phyloP scores from a whole-genome alignment of 2,329 filamentous ascomycete species.

The Aspergillus unguis region DNA sequence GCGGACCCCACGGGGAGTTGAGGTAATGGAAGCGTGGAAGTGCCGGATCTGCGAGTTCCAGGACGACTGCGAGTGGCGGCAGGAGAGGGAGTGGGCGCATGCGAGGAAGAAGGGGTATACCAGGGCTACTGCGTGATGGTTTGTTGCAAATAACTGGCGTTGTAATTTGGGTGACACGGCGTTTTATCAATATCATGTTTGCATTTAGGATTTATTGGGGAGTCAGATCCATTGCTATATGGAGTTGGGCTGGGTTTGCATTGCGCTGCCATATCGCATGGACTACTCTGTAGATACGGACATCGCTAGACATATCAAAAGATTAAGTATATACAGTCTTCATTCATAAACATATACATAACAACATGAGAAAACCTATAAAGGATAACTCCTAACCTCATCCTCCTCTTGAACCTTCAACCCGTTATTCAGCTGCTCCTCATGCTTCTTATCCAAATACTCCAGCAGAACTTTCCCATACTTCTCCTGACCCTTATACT shows the following conservation, averaged over 20 bases:
- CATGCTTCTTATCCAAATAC: conserved; percentile 71
- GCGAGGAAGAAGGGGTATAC: conserved; percentile 29
- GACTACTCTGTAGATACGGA: not conserved
- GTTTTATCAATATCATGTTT: not conserved
- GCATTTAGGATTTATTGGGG: not conserved
- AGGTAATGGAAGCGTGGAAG: conserved; percentile 82
- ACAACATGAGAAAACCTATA: conserved; percentile 22
- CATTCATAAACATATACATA: not conserved
- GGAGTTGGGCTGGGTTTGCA: not conserved
- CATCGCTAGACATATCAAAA: not conserved
- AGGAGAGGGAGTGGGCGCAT: conserved; percentile 61
- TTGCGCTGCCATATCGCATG: not conserved
- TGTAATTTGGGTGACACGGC: not conserved
- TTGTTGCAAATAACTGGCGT: not conserved
- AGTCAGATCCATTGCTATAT: not conserved
- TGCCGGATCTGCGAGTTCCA: conserved; percentile 81
- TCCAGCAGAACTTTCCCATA: conserved; percentile 72
- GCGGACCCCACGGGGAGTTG: conserved; percentile 68
- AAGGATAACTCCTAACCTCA: conserved; percentile 62
- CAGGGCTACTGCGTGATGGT: not conserved
- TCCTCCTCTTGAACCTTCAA: conserved; percentile 61
- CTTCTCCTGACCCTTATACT: conserved; percentile 74
- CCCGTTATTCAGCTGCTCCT: conserved; percentile 67
- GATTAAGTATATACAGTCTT: not conserved
- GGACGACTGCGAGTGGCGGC: conserved; percentile 74